These are phyloP conservation scores for Astrephomene gubernaculifera DNA, from an alignment of 139 green algal species.

Conservation along the genomic window DNA sequence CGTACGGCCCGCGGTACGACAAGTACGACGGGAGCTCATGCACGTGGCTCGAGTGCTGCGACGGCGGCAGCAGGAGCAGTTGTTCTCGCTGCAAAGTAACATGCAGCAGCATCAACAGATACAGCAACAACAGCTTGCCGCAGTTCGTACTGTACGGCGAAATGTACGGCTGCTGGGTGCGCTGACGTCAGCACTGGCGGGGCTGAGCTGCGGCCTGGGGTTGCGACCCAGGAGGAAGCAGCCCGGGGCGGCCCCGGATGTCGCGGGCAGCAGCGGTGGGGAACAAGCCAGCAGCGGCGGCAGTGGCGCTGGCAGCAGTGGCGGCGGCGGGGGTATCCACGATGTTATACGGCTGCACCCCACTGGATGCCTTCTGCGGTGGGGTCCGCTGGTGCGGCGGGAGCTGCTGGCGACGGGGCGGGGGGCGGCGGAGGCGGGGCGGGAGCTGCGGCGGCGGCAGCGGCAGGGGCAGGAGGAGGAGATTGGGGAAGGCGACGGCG, in stretches of 20 bases:
- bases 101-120: no score
- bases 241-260: no score
- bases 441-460: background rate
- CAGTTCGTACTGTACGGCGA: background rate
- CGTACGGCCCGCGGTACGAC: constrained; percentile 1
- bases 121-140: no score
- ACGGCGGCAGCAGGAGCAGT: background rate
- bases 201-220: background rate
- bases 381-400: background rate
- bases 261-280: no score
- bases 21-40: background rate
- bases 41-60: background rate
- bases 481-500: background rate
- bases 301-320: no score
- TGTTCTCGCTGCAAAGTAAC: no score
- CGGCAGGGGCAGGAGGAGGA: background rate
- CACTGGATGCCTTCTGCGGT: background rate
- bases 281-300: no score
- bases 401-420: background rate
- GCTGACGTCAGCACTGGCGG: background rate
- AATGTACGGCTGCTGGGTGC: constrained; percentile 1
- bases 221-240: no score
- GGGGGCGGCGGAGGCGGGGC: background rate
- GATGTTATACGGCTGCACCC: background rate
- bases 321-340: no score